Evolutionary conservation across 495 filamentous ascomycete genomes (phyloP).

Genomic region (Aspergillus nidulans): DNA sequence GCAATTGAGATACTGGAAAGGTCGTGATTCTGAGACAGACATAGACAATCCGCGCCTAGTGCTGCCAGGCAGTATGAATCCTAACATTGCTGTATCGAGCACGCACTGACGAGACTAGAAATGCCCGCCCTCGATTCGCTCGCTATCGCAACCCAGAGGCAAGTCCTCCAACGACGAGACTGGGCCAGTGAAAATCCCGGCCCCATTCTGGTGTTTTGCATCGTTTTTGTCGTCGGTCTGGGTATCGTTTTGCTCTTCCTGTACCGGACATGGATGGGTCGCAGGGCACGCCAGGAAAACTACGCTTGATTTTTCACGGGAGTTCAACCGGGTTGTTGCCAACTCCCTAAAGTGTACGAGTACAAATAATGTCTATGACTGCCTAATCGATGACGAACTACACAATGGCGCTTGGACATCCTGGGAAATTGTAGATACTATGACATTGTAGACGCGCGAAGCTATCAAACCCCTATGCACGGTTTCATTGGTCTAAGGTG

Average conservation of each 20-base stretch:
- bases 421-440: not conserved
- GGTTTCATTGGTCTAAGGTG: no score
- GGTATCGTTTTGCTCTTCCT: slow-evolving; percentile 39
- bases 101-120: slow-evolving; percentile 6
- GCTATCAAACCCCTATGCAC: no score
- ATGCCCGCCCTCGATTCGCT: slow-evolving; percentile 39
- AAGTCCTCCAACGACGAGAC: slow-evolving; percentile 39
- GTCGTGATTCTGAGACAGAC: not conserved
- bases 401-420: not conserved
- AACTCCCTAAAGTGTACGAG: not conserved
- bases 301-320: slow-evolving; percentile 17
- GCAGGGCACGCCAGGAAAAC: slow-evolving; percentile 28
- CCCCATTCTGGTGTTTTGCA: slow-evolving; percentile 51
- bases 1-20: not conserved
- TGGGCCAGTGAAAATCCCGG: slow-evolving; percentile 49
- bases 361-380: not conserved
- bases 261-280: slow-evolving; percentile 39
- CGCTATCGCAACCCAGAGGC: slow-evolving; percentile 11
- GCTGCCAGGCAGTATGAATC: not conserved
- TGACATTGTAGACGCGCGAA: no score
- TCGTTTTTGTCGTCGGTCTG: slow-evolving; percentile 44
- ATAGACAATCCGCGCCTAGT: not conserved
- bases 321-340: not conserved
- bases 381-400: not conserved
- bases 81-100: not conserved